Percentiles rank a stretch among this genome's conserved stretches.
These are phyloP conservation scores for Geotrichum cucujoidarum DNA, from an alignment of 1,139 yeast species.

Conservation along the genomic window DNA sequence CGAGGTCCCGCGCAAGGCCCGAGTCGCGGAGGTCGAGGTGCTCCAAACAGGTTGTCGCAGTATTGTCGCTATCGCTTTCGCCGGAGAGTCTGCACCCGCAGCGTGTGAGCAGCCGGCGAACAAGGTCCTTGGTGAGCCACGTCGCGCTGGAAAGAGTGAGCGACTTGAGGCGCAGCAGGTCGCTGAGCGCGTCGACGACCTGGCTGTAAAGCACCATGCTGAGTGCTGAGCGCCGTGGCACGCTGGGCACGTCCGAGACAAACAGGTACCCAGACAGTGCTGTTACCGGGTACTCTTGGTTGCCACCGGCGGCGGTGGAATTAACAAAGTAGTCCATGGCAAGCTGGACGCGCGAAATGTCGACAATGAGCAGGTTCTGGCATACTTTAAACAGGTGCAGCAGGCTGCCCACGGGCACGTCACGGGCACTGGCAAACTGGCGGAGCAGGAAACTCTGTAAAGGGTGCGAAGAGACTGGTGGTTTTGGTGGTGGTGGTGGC, in stretches of 20 bases:
- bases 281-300: conserved; percentile 19
- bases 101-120: conserved; percentile 14
- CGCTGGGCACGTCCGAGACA: conserved; percentile 32
- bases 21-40: conserved; percentile 24
- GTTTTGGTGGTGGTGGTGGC: not conserved
- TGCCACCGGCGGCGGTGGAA: not conserved
- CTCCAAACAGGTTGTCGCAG: conserved; percentile 11
- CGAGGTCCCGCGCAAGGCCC: conserved; percentile 23
- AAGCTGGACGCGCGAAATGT: conserved; percentile 29
- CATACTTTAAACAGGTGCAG: conserved; percentile 30
- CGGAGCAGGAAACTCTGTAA: conserved; percentile 24
- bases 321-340: conserved; percentile 30
- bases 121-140: conserved; percentile 27
- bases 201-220: conserved; percentile 22
- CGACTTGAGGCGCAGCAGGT: conserved; percentile 21
- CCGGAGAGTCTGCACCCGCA: conserved; percentile 1
- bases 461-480: conserved; percentile 24
- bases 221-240: conserved; percentile 28
- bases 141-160: conserved; percentile 26
- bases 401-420: conserved; percentile 31
- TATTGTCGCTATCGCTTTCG: not conserved
- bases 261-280: conserved; percentile 24
- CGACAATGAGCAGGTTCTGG: conserved; percentile 23
- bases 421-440: conserved; percentile 27
- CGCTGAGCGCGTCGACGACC: conserved; percentile 24